Evolutionary conservation across 2,329 filamentous ascomycete species (phyloP).

Genomic region (Scorias spongiosa): DNA sequence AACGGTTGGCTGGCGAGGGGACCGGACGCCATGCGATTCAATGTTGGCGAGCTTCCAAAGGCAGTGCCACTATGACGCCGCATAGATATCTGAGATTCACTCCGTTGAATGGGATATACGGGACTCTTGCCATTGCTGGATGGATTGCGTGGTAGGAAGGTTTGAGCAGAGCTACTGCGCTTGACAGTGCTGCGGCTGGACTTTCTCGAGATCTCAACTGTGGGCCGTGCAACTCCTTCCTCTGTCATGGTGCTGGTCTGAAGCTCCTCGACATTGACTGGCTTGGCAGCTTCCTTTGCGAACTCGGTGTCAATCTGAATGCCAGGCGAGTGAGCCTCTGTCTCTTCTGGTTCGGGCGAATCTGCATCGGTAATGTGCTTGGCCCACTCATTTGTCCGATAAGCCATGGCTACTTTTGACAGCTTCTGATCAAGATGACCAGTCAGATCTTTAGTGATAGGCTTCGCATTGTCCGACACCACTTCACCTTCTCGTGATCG

Average conservation of each 20-base stretch:
- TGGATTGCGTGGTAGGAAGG: not conserved
- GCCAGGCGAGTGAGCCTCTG: constrained; percentile 25
- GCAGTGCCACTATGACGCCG: constrained; percentile 5
- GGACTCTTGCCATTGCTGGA: constrained; percentile 4
- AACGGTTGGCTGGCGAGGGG: constrained; percentile 19
- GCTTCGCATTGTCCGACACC: constrained; percentile 1
- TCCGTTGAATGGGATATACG: constrained; percentile 8
- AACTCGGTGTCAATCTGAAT: constrained; percentile 22
- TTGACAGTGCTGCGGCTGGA: constrained; percentile 5
- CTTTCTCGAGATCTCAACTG: constrained; percentile 22
- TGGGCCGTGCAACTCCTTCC: constrained; percentile 30
- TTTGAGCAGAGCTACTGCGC: not conserved
- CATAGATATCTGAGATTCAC: constrained; percentile 4
- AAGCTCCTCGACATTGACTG: not conserved
- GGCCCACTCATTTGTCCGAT: constrained; percentile 90
- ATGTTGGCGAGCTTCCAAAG: not conserved
- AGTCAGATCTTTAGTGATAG: constrained; percentile 26
- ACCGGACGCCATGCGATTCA: constrained; percentile 15
- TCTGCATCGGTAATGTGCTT: constrained; percentile 76
- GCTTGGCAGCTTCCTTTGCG: constrained; percentile 31
- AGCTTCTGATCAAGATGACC: constrained; percentile 53
- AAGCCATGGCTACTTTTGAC: constrained; percentile 65
- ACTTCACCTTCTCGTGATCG: constrained; percentile 1
- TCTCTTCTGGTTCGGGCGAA: constrained; percentile 47
- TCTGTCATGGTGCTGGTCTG: constrained; percentile 1